phyloP scores from a whole-genome alignment of 805 yeast species.

The Alloascoidea hylecoeti region DNA sequence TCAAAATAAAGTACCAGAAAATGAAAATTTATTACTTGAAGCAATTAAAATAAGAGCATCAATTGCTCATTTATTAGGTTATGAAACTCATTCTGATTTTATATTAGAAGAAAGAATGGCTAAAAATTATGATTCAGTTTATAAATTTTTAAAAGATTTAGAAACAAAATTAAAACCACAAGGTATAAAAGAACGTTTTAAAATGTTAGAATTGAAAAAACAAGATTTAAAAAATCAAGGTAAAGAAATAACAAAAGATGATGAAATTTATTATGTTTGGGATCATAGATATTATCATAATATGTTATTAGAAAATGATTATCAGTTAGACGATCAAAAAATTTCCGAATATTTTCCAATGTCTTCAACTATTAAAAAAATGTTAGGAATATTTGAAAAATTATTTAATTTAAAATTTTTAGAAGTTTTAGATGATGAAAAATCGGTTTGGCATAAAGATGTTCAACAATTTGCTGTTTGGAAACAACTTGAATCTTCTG shows the following conservation, averaged over 20 bases:
- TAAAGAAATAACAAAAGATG: too few species aligned
- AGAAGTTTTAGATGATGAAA: background rate
- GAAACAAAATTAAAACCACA: background rate
- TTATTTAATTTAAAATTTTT: background rate
- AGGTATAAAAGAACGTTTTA: background rate
- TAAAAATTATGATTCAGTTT: background rate
- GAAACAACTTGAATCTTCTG: too few species aligned
- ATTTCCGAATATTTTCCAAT: background rate
- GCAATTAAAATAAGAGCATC: background rate
- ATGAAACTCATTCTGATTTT: background rate
- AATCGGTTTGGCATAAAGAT: background rate
- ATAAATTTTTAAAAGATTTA: background rate
- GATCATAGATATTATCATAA: background rate
- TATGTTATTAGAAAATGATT: background rate
- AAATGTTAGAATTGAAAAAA: background rate
- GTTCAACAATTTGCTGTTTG: background rate
- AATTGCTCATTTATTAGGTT: background rate
- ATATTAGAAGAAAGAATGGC: background rate
- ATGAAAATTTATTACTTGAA: background rate
- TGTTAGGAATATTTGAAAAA: background rate
- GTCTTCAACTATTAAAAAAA: background rate
- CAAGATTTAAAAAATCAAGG: background rate
- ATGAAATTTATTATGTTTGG: background rate
- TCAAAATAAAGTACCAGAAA: background rate
- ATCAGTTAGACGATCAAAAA: background rate